Percentiles rank a stretch among this genome's conserved stretches.
Evolutionary conservation across 495 filamentous ascomycete species (phyloP).

Genomic region (Thozetella sp.): DNA sequence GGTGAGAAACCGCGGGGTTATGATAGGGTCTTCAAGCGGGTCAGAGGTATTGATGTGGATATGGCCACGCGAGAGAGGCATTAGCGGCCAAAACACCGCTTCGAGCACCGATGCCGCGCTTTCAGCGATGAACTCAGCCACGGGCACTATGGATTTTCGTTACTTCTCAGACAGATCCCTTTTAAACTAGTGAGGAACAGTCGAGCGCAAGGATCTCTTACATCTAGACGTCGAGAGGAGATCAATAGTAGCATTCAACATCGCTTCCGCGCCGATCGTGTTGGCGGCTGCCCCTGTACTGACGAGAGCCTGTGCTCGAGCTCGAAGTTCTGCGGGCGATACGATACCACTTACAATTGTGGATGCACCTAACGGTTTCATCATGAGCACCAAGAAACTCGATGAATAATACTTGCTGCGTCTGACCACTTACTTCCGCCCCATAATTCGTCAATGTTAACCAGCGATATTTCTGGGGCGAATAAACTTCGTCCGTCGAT

Average conservation of each 20-base stretch:
- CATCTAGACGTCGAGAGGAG: neutral
- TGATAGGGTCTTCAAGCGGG: slow-evolving; percentile 27
- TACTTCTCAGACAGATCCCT: too few species aligned
- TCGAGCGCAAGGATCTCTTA: neutral
- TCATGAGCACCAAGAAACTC: neutral
- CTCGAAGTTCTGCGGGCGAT: neutral
- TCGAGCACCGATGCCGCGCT: neutral
- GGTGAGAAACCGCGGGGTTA: slow-evolving; percentile 31
- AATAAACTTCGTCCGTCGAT: slow-evolving; percentile 2
- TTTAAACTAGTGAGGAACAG: neutral
- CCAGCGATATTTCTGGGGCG: slow-evolving; percentile 7
- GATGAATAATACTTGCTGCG: neutral
- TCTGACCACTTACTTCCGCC: neutral
- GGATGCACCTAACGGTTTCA: neutral
- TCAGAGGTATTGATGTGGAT: slow-evolving; percentile 40
- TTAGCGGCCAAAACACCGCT: slow-evolving; percentile 4
- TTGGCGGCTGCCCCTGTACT: slow-evolving; percentile 1
- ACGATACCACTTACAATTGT: neutral
- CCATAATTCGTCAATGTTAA: slow-evolving; percentile 6
- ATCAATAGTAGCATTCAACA: slow-evolving; percentile 6
- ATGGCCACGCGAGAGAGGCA: slow-evolving; percentile 41
- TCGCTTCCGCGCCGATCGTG: neutral
- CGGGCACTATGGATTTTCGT: too few species aligned
- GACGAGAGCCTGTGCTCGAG: slow-evolving; percentile 3
- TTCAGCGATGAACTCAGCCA: slow-evolving; percentile 6